Conservation (phyloP, 306 rosid genomes). For the Vigna hirtella region DNA sequence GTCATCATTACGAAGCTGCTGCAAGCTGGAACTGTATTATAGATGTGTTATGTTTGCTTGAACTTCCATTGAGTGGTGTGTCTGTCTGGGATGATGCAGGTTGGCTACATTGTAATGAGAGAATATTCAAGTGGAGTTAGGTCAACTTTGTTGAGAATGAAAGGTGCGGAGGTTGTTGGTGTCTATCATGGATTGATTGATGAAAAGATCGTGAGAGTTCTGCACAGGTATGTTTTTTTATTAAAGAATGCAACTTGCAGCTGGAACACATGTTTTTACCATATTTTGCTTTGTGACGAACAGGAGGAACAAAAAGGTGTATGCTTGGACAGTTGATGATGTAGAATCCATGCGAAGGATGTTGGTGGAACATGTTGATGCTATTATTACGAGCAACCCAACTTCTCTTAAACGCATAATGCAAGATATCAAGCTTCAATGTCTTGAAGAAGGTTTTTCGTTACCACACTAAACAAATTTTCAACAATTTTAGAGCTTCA, state of each 20-base stretch:
- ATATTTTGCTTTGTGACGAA: constrained; percentile 24
- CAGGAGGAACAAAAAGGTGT: constrained; percentile 84
- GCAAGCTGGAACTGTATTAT: constrained; percentile 16
- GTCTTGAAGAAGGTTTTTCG: constrained; percentile 83
- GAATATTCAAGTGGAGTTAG: constrained; percentile 71
- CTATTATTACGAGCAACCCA: constrained; percentile 83
- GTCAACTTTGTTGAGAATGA: constrained; percentile 78
- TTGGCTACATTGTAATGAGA: constrained; percentile 86
- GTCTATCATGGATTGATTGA: constrained; percentile 86
- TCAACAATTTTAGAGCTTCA: constrained; percentile 1
- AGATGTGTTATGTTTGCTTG: neutral
- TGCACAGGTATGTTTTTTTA: constrained; percentile 65
- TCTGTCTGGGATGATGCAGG: constrained; percentile 57
- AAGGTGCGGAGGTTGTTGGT: constrained; percentile 83
- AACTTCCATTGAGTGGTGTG: constrained; percentile 14
- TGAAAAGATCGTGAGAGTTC: constrained; percentile 69
- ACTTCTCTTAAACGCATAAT: constrained; percentile 69
- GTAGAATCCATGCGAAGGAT: constrained; percentile 68
- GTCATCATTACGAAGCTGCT: neutral
- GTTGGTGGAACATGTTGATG: constrained; percentile 80
- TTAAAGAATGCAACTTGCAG: constrained; percentile 15
- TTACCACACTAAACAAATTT: constrained; percentile 48
- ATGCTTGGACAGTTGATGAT: constrained; percentile 94
- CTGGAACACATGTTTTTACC: constrained; percentile 22
- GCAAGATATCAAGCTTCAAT: constrained; percentile 70